These are phyloP conservation scores for Komagataella ulmi DNA, from an alignment of 805 yeast species.

Conservation along the genomic window DNA sequence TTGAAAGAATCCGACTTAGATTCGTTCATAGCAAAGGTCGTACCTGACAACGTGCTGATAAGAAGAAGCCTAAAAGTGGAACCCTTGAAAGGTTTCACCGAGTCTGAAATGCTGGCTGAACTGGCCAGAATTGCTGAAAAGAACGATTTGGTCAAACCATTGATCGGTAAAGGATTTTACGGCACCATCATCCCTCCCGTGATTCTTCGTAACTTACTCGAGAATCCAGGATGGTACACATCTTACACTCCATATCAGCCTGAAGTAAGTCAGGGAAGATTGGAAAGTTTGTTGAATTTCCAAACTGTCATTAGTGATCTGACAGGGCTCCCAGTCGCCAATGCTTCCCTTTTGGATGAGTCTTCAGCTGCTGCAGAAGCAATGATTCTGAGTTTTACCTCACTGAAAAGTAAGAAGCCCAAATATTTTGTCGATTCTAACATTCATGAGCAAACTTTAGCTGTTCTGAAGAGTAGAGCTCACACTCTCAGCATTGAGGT, in stretches of 20 bases:
- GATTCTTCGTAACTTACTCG: constrained; percentile 82
- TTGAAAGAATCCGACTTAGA: constrained; percentile 59
- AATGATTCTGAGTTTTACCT: constrained; percentile 69
- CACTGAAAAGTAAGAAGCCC: constrained; percentile 49
- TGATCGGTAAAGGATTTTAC: constrained; percentile 90
- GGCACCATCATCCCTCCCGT: constrained; percentile 87
- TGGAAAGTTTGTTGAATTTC: constrained; percentile 79
- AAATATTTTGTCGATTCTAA: constrained; percentile 62
- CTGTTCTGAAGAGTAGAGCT: constrained; percentile 73
- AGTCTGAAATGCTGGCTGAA: constrained; percentile 64
- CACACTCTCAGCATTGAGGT: constrained; percentile 57
- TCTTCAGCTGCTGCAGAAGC: constrained; percentile 98
- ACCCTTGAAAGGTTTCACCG: constrained; percentile 69
- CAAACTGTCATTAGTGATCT: constrained; percentile 87
- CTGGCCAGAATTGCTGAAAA: constrained; percentile 57
- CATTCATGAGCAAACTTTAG: constrained; percentile 77
- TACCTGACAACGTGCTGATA: constrained; percentile 65
- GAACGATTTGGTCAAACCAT: constrained; percentile 60
- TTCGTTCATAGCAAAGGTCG: constrained; percentile 55
- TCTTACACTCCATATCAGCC: constrained; percentile 98
- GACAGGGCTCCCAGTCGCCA: constrained; percentile 91
- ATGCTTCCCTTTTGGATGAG: constrained; percentile 90
- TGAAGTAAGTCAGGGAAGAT: constrained; percentile 92
- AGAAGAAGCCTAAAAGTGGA: constrained; percentile 53
- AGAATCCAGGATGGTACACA: constrained; percentile 97